Base-by-base conservation (phyloP, 345 rosid species). In the Linum usitatissimum region DNA sequence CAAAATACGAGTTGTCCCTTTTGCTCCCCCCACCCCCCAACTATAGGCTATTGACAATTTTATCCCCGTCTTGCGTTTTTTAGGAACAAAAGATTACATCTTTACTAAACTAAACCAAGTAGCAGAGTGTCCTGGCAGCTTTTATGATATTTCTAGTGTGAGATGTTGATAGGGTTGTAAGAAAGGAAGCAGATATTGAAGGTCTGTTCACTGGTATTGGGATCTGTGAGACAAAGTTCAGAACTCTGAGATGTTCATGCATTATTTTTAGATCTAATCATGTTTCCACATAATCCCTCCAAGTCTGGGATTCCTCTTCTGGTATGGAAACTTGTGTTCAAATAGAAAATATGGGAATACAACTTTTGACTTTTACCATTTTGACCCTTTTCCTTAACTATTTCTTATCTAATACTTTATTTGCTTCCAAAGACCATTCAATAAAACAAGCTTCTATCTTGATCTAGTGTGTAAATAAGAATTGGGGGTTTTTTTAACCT, bases 401-500 rank as follows among this genome's bases (percentile, higher is more conserved):
- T 23, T 23, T 23, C 28, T 23, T 23, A 23, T 23, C 28, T 23
- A 23, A 23, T 23, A 23, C 28, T 23, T 23, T 23, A 23, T 23
- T 23, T 23, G 28, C 28, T 23, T 23, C 2, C 28, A 23, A 23
- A 23, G 28, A 23, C 28, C 28, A 23, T 23, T 23, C 28, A 23
- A 23, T 34, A 34, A 34, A 34, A 34, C 38, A 4, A 34, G 38
- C 38, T 34, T 34, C 38, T 1, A 5, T 34, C 38, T 34, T 34
- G 38, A 34, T 34, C 38, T 34, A 34, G 1, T 34, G 38, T 34
- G 51, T 45, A 45, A 45, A 45, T 10, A 2, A 45, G 51, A 15
- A 45, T 28, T 3, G 30, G 14, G 18, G 4, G 18, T 18, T 53
- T 59, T 51, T 57, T 71, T 0, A 21, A 73, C 76, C 76, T 63